Percentiles rank a stretch among this genome's conserved stretches.
Conservation (phyloP, 257 asterid genomes). For the Buddleja alternifolia region DNA sequence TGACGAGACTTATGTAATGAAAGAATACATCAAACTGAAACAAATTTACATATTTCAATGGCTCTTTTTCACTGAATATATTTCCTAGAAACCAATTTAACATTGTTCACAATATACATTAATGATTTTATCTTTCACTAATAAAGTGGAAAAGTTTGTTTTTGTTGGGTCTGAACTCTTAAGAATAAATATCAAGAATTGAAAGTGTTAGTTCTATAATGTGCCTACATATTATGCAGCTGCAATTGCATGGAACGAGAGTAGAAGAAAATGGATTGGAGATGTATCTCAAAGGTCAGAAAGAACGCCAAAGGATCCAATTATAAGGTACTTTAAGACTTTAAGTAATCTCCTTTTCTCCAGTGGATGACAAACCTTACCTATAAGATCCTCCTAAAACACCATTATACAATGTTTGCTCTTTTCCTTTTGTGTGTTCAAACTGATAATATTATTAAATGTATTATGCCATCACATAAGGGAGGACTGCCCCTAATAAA, state of each 20-base stretch:
- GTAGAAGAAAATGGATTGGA: conserved; percentile 78
- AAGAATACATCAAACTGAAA: too few species aligned
- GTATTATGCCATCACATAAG: too few species aligned
- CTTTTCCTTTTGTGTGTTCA: too few species aligned
- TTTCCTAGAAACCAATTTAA: neutral
- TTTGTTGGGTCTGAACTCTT: neutral
- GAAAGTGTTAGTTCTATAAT: neutral
- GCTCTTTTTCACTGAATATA: too few species aligned
- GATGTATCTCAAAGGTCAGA: conserved; percentile 52
- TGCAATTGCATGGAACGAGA: conserved; percentile 84
- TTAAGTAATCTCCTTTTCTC: conserved; percentile 15
- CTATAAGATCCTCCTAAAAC: too few species aligned
- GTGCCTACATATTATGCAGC: conserved; percentile 50
- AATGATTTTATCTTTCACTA: conserved; percentile 1
- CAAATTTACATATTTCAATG: too few species aligned
- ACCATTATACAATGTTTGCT: too few species aligned
- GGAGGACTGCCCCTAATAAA: too few species aligned
- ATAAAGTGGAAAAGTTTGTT: neutral
- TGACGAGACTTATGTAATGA: too few species aligned
- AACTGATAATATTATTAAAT: too few species aligned
- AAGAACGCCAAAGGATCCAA: conserved; percentile 67
- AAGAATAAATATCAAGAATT: conserved; percentile 4
- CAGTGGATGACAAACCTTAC: neutral
- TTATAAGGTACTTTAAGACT: conserved; percentile 74
- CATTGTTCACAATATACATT: neutral